phyloP scores from a whole-genome alignment of 106 monocot genomes.

The Dioscorea zingiberensis region DNA sequence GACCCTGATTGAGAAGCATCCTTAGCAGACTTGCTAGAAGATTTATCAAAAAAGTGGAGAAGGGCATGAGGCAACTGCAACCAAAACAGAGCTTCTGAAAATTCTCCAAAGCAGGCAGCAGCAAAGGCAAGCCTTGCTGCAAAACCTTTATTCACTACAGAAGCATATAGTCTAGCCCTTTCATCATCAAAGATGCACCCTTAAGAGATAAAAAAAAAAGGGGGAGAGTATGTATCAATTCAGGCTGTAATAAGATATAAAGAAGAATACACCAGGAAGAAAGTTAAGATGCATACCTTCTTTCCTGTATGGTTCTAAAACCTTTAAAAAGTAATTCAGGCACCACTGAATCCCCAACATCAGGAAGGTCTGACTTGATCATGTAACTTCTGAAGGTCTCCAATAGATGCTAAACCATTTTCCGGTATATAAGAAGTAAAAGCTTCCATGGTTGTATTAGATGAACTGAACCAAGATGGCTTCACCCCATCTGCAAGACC shows the following conservation, averaged over 20 bases:
- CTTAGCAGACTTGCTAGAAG: conserved; percentile 31
- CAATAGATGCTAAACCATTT: conserved; percentile 25
- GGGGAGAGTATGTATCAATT: not conserved
- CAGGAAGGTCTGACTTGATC: conserved; percentile 67
- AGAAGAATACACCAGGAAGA: not conserved
- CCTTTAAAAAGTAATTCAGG: conserved; percentile 93
- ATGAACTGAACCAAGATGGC: conserved; percentile 71
- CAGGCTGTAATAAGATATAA: not conserved
- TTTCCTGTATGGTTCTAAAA: conserved; percentile 81
- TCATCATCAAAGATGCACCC: conserved; percentile 90
- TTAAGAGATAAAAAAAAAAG: conserved; percentile 23
- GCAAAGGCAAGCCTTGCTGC: conserved; percentile 88
- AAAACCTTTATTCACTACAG: conserved; percentile 61
- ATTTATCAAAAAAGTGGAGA: conserved; percentile 56
- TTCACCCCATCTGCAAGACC: conserved; percentile 92
- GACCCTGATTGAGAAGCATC: conserved; percentile 23
- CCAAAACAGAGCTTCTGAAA: conserved; percentile 91
- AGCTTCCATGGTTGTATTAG: conserved; percentile 15
- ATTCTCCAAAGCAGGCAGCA: conserved; percentile 92
- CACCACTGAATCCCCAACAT: conserved; percentile 83
- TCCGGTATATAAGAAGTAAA: conserved; percentile 33
- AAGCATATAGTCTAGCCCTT: conserved; percentile 60
- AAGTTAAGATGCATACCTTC: conserved; percentile 46
- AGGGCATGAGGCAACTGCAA: conserved; percentile 90
- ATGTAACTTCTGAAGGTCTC: conserved; percentile 90